phyloP scores from a whole-genome alignment of 352 stramenopile species.

The Globisporangium ultimum region DNA sequence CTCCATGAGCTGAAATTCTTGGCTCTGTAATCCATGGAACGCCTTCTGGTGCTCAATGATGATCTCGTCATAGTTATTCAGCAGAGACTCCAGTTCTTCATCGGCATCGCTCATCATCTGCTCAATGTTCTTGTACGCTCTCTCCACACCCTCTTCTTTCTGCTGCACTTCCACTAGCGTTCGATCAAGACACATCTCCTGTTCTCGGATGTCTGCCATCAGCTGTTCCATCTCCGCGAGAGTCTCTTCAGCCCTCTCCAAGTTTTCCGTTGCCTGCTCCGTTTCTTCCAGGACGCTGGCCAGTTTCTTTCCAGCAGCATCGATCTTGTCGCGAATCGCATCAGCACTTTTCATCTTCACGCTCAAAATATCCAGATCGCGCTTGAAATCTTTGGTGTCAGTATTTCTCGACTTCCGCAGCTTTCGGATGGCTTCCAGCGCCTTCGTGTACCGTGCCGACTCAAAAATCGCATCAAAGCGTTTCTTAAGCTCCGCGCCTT shows the following conservation, averaged over 20 bases:
- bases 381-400: constrained; percentile 92
- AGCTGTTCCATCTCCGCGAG: constrained; percentile 54
- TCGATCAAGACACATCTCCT: constrained; percentile 33
- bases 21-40: constrained; percentile 26
- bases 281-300: constrained; percentile 29
- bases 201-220: constrained; percentile 30
- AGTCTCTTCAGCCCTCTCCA: constrained; percentile 47
- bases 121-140: constrained; percentile 49
- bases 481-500: constrained; percentile 98
- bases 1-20: constrained; percentile 24
- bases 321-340: constrained; percentile 53
- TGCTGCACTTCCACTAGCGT: constrained; percentile 25
- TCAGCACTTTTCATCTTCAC: constrained; percentile 75
- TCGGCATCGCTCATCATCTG: constrained; percentile 73
- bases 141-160: constrained; percentile 39
- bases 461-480: constrained; percentile 99
- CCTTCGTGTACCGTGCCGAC: constrained; percentile 97
- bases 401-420: constrained; percentile 82
- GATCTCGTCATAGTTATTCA: constrained; percentile 57
- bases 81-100: constrained; percentile 42
- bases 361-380: constrained; percentile 89
- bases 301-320: constrained; percentile 44
- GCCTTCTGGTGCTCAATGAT: constrained; percentile 38
- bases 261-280: constrained; percentile 25
- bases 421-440: constrained; percentile 95